Evolutionary conservation across 2,329 filamentous ascomycete species (phyloP), one percentile per base, ranked within the genome.

Genomic region (Xylariaceae sp.): DNA sequence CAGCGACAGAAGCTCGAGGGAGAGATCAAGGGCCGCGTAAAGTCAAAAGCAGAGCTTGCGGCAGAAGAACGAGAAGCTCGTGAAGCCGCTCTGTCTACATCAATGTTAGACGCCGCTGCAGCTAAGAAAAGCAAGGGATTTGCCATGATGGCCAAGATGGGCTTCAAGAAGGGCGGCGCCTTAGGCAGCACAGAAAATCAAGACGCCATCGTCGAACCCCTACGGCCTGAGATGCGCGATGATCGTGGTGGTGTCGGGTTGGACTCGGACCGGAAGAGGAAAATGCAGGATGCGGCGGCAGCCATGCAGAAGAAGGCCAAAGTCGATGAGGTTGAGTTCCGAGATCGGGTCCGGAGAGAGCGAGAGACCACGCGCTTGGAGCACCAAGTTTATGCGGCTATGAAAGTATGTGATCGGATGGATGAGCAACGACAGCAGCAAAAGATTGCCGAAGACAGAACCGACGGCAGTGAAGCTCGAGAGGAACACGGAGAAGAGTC

Each of bases 71-170:
- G 77, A 7, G 77, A 75, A 34, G 80, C 80, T 14, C 84, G 89
- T 42, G 88, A 96, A 64, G 80, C 77, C 29, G 88, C 87, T 0
- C 78, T 96, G 21, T 77, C 83, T 4, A 86, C 71, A n/a, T 87
- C 85, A 5, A 73, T 93, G 39, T 72, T 95, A 6, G 78, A 60
- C 17, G 49, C 43, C 6, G 66, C 72, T 5, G 65, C 66, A 14
- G 70, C 76, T 14, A 75, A 80, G 40, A 78, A 77, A 57, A 94
- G 84, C 70, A 97, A 96, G 63, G 93, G 92, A 2, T 81, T 94
- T 50, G 82, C 88, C 54, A 96, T 98, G 89, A 95, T 98, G 91
- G 85, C 88, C 19, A 92, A 88, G 67, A 88, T 98, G 76, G 93
- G 93, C 1, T 98, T 94, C 70, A 85, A 82, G 47, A 73, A 80